Percentiles rank a stretch among this genome's conserved stretches.
phyloP scores from a whole-genome alignment of 2,329 filamentous ascomycete genomes.

The Aspergillus sp. region DNA sequence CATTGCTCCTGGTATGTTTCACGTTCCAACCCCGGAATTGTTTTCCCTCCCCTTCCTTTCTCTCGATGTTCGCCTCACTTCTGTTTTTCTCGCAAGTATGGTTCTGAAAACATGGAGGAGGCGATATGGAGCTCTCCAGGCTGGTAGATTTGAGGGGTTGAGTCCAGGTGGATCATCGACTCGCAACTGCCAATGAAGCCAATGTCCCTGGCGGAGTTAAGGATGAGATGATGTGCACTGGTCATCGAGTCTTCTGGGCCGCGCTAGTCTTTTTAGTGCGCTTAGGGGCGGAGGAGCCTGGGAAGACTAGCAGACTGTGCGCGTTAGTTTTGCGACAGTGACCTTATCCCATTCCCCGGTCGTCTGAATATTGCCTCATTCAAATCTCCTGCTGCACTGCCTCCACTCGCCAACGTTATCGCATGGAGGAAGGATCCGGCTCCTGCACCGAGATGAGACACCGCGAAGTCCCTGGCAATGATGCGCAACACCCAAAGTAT shows the following conservation, averaged over 20 bases:
- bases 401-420: not conserved
- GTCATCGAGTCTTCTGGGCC: conserved; percentile 17
- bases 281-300: conserved; percentile 1
- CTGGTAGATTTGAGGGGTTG: conserved; percentile 20
- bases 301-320: not conserved
- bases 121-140: not conserved
- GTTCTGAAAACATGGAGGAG: no score
- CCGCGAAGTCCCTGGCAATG: not conserved
- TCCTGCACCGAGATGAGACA: not conserved
- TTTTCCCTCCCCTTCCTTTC: not conserved
- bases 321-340: not conserved
- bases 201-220: conserved; percentile 19
- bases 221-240: conserved; percentile 20
- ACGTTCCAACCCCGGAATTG: not conserved
- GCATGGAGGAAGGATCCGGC: not conserved
- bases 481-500: not conserved
- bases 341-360: not conserved
- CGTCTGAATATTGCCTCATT: conserved; percentile 3
- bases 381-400: not conserved
- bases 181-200: conserved; percentile 18
- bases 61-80: not conserved
- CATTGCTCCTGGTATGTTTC: not conserved
- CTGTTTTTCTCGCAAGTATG: no score
- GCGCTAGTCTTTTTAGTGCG: conserved; percentile 5
- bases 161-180: conserved; percentile 15